Base-by-base conservation (phyloP, 805 yeast genomes). In the Candida coleopterorum region DNA sequence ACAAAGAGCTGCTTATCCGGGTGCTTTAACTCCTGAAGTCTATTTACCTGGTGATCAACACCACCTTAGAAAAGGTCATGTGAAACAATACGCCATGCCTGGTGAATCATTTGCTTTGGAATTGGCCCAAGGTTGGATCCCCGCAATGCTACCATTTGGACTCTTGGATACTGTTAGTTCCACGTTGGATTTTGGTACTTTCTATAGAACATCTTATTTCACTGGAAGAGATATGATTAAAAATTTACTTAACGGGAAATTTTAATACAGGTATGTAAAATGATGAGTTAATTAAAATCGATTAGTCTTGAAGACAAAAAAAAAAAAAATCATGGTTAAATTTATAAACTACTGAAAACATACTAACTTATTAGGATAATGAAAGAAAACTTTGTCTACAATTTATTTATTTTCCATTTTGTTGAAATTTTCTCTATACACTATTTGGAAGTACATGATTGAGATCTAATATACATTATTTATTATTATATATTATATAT, bases 61-160 rank as follows among this genome's bases (percentile, higher is more conserved):
- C 58, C 90, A 82, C 56, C 70, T 90, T 56, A 58, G 52, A 27
- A 82, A 76, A 56, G 96, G 96, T 24, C 45, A 57, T 29, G 75
- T 77, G 48, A 87, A 85, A 63, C 98, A 93, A 63, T 93, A 93
- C 60, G 48, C 78, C 18, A 86, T 93, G 95, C 82, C 85, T 2
- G 59, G 75, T 21, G 95, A 83, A 25, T 71, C 85, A 0, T 93
- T 80, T 62, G 96, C 98, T 9, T 67, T 93, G 46, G 98, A 93
- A 59, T 72, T 90, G 52, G 98, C 98, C 6, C 97, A 90, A 67
- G 98, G 98, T 42, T 93, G 96, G 95, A 86, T 93, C 47, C 97
- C 98, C 24, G 81, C 90, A 29, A 93, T 93, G 98, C 72, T 93
- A 42, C 97, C 97, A 15, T 93, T 93, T 58, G 98, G 98, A 0